Base-by-base conservation (phyloP, 441 rosid species). In the Erodium trifolium region DNA sequence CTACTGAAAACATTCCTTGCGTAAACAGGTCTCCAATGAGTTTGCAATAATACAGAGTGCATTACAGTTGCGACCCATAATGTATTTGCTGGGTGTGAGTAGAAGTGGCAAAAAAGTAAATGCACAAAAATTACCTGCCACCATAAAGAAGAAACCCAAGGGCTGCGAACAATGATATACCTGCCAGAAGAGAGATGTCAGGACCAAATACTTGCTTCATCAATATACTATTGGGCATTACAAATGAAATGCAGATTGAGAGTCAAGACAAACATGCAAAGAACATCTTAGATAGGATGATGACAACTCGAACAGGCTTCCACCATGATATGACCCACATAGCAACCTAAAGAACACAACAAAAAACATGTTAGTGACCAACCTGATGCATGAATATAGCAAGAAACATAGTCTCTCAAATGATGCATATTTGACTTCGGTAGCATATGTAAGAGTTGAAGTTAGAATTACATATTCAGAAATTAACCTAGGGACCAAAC, bases 111-210 rank as follows among this genome's bases (percentile, higher is more conserved):
- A 53, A 17, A 53, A 53, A 53, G 18, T 17, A 53, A 16, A 53
- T 57, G 29, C 63, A 17, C 11, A 57, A 41, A 16, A 62, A 60
- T 77, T 85, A 92, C 98, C 98, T 90, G 83, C 98, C 98, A 59
- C 98, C 98, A 68, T 88, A 92, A 19, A 92, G 87, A 73, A 92
- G 80, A 75, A 92, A 92, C 17, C 93, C 98, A 67, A 92, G 85
- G 63, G 98, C 93, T 0, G 96, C 91, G 39, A 87, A 82, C 77
- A 92, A 78, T 47, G 96, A 92, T 57, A 86, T 89, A 43, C 88
- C 98, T 92, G 86, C 77, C 63, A 65, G 63, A 57, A 57, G 7
- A 57, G 29, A 57, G 63, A 57, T 57, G 29, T 57, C 63, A 57
- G 23, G 11, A 16, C 19, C 60, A 53, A 53, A 53, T 17, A 53